phyloP scores from a whole-genome alignment of 2,329 filamentous ascomycete genomes.

The Phymatotrichopsis omnivora region DNA sequence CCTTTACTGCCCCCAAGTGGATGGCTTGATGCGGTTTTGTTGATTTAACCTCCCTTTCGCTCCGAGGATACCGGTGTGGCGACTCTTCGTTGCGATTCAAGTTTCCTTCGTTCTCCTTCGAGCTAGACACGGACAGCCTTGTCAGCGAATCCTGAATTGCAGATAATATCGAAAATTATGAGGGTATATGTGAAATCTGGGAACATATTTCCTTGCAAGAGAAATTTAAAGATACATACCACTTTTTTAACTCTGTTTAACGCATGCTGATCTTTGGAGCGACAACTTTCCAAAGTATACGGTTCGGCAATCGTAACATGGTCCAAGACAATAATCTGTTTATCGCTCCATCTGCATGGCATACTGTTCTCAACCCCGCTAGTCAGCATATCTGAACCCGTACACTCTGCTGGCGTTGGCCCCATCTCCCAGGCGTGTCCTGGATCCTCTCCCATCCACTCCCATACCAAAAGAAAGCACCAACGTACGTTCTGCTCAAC shows the following conservation, averaged over 20 bases:
- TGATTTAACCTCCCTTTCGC: slow-evolving; percentile 23
- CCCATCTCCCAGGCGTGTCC: no score
- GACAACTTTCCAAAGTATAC: slow-evolving; percentile 25
- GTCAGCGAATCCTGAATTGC: background rate
- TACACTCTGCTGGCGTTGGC: background rate
- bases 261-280: slow-evolving; percentile 23
- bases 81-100: slow-evolving; percentile 21
- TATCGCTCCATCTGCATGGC: slow-evolving; percentile 31
- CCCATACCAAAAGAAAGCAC: background rate
- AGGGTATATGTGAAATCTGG: background rate
- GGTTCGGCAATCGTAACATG: slow-evolving; percentile 30
- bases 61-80: slow-evolving; percentile 20
- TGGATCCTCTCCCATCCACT: no score
- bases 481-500: slow-evolving; percentile 28
- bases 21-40: background rate
- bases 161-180: background rate
- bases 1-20: background rate
- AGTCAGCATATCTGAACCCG: background rate
- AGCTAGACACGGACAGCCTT: slow-evolving; percentile 16
- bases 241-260: slow-evolving; percentile 31
- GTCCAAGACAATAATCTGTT: slow-evolving; percentile 30
- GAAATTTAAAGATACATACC: slow-evolving; percentile 21
- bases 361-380: slow-evolving; percentile 21
- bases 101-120: slow-evolving; percentile 26
- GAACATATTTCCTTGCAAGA: background rate